A percentile compares a stretch with the other conserved stretches of the same genome.
Conservation (phyloP, 331 rosid species). For the Rosa hybrid region DNA sequence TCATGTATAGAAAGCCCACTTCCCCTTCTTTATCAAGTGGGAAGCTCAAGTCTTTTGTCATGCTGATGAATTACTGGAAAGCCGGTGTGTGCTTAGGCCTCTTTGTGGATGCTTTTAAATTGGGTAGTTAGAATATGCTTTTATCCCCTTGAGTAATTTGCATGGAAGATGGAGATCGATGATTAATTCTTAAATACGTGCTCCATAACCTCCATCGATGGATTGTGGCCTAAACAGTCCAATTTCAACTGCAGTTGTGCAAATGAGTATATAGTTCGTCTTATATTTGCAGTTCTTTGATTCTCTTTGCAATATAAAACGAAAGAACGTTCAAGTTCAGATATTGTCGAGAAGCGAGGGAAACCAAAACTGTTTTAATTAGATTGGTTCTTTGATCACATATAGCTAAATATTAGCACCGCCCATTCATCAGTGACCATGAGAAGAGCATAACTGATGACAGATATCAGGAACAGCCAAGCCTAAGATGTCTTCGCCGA, state of each 20-base stretch:
- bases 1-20: constrained; percentile 66
- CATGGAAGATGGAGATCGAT: not conserved
- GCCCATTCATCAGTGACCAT: not conserved
- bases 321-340: not conserved
- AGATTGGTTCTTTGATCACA: not conserved
- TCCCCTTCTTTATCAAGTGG: constrained; percentile 45
- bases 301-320: not conserved
- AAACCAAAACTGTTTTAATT: not conserved
- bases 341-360: not conserved
- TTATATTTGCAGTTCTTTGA: not conserved
- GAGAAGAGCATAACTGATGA: not conserved
- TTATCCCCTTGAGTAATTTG: not conserved
- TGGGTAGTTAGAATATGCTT: constrained; percentile 61
- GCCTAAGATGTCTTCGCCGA: not conserved
- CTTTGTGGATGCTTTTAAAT: constrained; percentile 93
- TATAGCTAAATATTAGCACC: not conserved
- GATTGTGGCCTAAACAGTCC: not conserved
- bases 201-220: not conserved
- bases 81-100: constrained; percentile 99
- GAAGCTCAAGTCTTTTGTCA: constrained; percentile 71
- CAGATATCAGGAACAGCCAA: not conserved
- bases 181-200: not conserved
- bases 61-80: constrained; percentile 87
- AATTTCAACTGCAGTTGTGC: not conserved
- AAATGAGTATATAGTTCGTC: not conserved